These are phyloP conservation scores for Sugiyamaella lignohabitans DNA, from an alignment of 805 yeast species.

Conservation along the genomic window DNA sequence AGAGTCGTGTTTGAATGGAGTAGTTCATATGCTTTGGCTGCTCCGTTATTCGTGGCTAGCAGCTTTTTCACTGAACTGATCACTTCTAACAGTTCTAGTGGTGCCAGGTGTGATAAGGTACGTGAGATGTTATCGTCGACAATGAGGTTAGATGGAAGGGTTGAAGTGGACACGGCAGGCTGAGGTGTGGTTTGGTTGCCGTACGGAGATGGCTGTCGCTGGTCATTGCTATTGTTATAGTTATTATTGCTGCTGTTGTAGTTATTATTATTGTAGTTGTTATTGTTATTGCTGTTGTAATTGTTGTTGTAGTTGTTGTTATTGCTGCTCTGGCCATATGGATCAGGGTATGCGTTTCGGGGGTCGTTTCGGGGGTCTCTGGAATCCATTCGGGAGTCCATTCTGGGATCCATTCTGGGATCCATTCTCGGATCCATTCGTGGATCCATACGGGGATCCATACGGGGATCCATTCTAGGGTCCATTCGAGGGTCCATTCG, in stretches of 20 bases:
- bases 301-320: not conserved
- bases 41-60: constrained; percentile 46
- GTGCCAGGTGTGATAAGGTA: constrained; percentile 46
- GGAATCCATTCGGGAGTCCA: not conserved
- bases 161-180: not conserved
- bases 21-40: constrained; percentile 49
- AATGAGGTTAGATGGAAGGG: constrained; percentile 35
- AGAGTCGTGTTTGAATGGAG: constrained; percentile 63
- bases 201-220: not conserved
- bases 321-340: not conserved
- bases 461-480: not conserved
- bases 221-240: not conserved
- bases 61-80: constrained; percentile 52
- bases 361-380: too few species aligned
- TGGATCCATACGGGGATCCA: not conserved
- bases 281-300: not conserved
- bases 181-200: not conserved
- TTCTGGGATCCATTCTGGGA: too few species aligned
- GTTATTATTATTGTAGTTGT: too few species aligned
- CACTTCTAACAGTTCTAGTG: constrained; percentile 42
- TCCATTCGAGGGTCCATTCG: too few species aligned
- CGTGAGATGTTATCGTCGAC: constrained; percentile 40
- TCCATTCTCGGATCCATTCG: too few species aligned
- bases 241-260: too few species aligned
- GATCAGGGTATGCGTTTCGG: too few species aligned